These are phyloP conservation scores for Colletotrichum euphorbiae DNA, from an alignment of 2,329 filamentous ascomycete genomes.

Conservation along the genomic window DNA sequence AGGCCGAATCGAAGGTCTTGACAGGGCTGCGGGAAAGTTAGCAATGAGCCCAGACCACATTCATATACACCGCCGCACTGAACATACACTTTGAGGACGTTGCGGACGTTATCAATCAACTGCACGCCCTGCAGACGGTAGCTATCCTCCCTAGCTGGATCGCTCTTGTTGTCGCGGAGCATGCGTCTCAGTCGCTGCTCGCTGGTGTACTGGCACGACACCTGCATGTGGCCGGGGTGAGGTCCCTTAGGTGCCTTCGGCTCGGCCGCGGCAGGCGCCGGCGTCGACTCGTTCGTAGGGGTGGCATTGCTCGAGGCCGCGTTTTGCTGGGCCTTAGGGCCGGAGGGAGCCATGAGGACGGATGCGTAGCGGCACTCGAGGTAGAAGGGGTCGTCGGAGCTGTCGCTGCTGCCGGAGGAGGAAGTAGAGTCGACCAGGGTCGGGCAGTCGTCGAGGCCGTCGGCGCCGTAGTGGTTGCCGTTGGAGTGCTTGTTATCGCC, in stretches of 20 bases:
- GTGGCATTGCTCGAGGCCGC: conserved; percentile 15
- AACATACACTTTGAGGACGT: conserved; percentile 80
- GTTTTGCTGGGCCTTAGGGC: conserved; percentile 35
- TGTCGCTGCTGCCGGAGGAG: background rate
- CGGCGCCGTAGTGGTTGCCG: background rate
- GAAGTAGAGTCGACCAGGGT: background rate
- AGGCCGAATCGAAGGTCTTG: conserved; percentile 91
- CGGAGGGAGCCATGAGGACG: conserved; percentile 35
- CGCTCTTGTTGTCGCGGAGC: conserved; percentile 75
- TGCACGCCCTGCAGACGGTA: conserved; percentile 87
- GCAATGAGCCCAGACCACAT: conserved; percentile 27
- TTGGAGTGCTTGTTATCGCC: background rate
- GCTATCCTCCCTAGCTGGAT: conserved; percentile 82
- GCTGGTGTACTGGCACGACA: conserved; percentile 78
- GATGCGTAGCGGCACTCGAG: conserved; percentile 3
- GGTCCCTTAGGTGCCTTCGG: conserved; percentile 49
- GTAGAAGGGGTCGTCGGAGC: background rate
- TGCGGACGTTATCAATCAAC: conserved; percentile 87
- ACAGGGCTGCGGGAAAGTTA: conserved; percentile 71
- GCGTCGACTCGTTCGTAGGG: conserved; percentile 10
- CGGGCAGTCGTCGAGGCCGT: background rate
- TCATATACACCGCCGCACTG: background rate
- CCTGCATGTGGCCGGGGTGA: conserved; percentile 61
- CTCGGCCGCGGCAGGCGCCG: conserved; percentile 7
- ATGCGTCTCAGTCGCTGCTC: conserved; percentile 83